Base-by-base conservation (phyloP, 1,284 basidiomycete species). In the Moesziomyces parantarcticus region DNA sequence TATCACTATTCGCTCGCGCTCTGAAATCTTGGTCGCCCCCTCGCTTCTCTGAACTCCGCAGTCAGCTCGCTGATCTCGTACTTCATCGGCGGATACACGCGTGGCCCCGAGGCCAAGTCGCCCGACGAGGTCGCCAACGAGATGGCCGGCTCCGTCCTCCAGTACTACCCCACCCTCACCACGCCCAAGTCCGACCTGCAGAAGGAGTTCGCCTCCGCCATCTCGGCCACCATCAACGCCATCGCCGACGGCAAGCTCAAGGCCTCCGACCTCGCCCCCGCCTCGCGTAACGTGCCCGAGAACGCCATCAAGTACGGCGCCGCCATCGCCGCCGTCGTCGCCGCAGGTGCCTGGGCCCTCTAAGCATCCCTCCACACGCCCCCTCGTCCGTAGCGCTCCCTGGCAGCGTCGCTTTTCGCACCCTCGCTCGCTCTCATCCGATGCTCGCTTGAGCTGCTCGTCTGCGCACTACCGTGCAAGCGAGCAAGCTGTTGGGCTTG, bases 81-180 rank as follows among this genome's bases (percentile, higher is more conserved):
- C 75, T 69, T 79, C 54, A 68, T 79, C 50, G 68, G 59, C 23
- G 70, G 65, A 36, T 77, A 80, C 78, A 62, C 61, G 9, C 58
- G 62, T 48, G 75, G 78, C 18, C 50, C 54, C 9, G 60, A 78
- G 61, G 73, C 45, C 53, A 51, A 56, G 45, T 48, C 59, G n/a
- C 60, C 73, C 45, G 48, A 59, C n/a, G 66, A 75, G 41, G 79
- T 80, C 11, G 79, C 79, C 46, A 58, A 57, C 58, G 56, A 81
- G 48, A 64, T 81, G 48, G 79, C 79, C 39, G 63, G 72, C 45
- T 63, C 70, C 34, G 79, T 81, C 22, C 43, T 78, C 49, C 46
- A 78, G 48, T 77, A 76, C 76, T 81, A 81, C 73, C 79, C 79
- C n/a, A 79, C 78, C 8, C 73, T 78, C 50, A 78, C 75, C 42